Base-by-base conservation (phyloP, 2,329 filamentous ascomycete genomes). In the Phialocephala sp. region DNA sequence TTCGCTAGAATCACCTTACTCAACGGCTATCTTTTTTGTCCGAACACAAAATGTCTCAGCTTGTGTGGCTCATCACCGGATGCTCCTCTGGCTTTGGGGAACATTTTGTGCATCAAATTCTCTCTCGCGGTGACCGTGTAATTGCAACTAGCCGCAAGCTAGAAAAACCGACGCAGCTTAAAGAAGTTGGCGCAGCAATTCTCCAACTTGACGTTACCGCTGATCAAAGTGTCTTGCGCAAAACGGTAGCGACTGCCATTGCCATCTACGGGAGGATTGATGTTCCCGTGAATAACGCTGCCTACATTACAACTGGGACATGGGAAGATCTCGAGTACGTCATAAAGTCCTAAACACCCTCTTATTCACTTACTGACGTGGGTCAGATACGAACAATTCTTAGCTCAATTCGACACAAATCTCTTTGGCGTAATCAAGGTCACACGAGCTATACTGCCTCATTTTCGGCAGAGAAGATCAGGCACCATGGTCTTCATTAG, bases 371-470 rank as follows among this genome's bases (percentile, higher is more conserved):
- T 71, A 39, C 14, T 36, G 59, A 67, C 14, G 15, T 45, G 12
- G 2, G 24, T 27, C 14, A 52, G 47, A 15, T 27, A 27, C 8
- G 24, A 22, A 52, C 11, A 32, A 11, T 32, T 27, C 47, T 5
- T 52, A 2, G n/a, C 52, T 9, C 66, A 68, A 39, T 85, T 85
- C 73, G 79, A 82, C 72, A 84, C 83, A 35, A 87, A 87, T 66
- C 82, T 87, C 43, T 83, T 86, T 66, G 85, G 84, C 3, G 74
- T 77, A 11, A 74, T 85, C 57, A 84, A 83, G 65, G 79, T 84
- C 0, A 79, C 80, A 35, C 80, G 81, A 6, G 82, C 83, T 0
- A 78, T 82, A 9, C 72, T 86, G 0, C 83, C 84, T 0, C 75
- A 79, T 37, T 78, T 87, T 70, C 80, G 84, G 27, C 70, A 73